phyloP scores from a whole-genome alignment of 176 grass and related monocot species.

The Thinopyrum elongatum region DNA sequence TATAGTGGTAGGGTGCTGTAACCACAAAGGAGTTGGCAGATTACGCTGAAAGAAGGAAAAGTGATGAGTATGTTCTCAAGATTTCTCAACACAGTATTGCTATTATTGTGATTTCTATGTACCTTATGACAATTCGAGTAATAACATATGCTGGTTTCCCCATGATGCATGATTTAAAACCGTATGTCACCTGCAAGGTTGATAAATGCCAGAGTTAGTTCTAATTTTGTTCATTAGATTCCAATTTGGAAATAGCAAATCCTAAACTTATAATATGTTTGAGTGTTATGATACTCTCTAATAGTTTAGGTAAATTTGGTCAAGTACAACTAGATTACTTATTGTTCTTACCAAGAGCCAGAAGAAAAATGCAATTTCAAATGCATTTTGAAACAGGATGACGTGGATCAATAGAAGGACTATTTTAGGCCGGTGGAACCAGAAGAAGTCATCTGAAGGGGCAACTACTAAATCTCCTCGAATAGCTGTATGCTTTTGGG shows the following conservation, averaged over 20 bases:
- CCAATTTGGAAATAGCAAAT: background rate
- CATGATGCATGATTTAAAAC: constrained; percentile 64
- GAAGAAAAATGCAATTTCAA: constrained; percentile 82
- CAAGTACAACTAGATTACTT: no score
- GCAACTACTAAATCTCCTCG: constrained; percentile 59
- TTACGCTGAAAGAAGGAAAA: constrained; percentile 35
- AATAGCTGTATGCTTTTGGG: constrained; percentile 49
- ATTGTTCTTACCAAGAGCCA: constrained; percentile 66
- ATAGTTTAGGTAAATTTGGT: background rate
- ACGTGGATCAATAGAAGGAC: constrained; percentile 82
- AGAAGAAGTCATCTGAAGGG: constrained; percentile 75
- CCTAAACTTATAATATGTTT: background rate
- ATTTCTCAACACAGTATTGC: background rate
- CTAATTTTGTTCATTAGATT: background rate
- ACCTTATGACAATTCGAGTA: constrained; percentile 54
- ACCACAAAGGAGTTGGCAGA: constrained; percentile 61
- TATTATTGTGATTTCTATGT: background rate
- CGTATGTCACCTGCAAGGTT: constrained; percentile 43
- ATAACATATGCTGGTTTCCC: constrained; percentile 36
- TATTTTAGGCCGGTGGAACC: constrained; percentile 66
- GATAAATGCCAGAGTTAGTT: background rate
- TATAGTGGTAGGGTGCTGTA: constrained; percentile 85
- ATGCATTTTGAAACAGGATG: constrained; percentile 77
- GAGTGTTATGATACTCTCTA: background rate
- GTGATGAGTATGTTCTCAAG: background rate